Evolutionary conservation across 2,329 filamentous ascomycete species (phyloP).

Genomic region (Aspergillus sergii): DNA sequence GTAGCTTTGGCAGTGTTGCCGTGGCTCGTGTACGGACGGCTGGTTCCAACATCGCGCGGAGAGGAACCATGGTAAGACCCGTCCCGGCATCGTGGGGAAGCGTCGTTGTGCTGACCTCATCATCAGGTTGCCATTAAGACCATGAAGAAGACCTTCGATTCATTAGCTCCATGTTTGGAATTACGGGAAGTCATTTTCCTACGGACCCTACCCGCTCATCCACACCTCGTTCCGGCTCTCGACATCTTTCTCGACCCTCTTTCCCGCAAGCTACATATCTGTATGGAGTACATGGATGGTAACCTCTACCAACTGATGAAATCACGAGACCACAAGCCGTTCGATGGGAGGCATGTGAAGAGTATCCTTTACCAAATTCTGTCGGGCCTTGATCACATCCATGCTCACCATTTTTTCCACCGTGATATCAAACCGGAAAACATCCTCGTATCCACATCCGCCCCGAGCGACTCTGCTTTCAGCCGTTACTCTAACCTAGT

Average conservation of each 20-base stretch:
- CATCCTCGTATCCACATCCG: conserved; percentile 91
- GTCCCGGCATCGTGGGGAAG: conserved; percentile 4
- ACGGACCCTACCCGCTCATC: conserved; percentile 81
- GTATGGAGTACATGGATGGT: conserved; percentile 99
- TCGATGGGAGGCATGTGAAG: conserved; percentile 91
- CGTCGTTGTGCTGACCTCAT: conserved; percentile 16
- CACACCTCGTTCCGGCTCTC: conserved; percentile 92
- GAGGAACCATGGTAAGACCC: conserved; percentile 82
- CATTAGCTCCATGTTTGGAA: conserved; percentile 85
- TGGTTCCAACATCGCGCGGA: conserved; percentile 82
- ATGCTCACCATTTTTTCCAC: conserved; percentile 96
- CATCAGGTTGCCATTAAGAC: conserved; percentile 94
- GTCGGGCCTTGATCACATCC: conserved; percentile 93
- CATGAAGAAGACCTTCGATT: conserved; percentile 99
- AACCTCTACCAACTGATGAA: conserved; percentile 99
- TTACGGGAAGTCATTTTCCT: conserved; percentile 96
- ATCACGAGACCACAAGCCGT: conserved; percentile 88
- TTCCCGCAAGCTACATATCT: conserved; percentile 94
- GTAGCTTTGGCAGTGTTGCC: conserved; percentile 95
- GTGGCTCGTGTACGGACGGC: conserved; percentile 89
- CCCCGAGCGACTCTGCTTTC: conserved; percentile 84
- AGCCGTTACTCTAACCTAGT: conserved; percentile 90
- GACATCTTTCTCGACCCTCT: conserved; percentile 98
- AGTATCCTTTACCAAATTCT: conserved; percentile 98
- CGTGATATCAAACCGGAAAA: conserved; percentile 99